These are phyloP conservation scores for Ramalina intermedia DNA, from an alignment of 495 filamentous ascomycete species.

Conservation along the genomic window DNA sequence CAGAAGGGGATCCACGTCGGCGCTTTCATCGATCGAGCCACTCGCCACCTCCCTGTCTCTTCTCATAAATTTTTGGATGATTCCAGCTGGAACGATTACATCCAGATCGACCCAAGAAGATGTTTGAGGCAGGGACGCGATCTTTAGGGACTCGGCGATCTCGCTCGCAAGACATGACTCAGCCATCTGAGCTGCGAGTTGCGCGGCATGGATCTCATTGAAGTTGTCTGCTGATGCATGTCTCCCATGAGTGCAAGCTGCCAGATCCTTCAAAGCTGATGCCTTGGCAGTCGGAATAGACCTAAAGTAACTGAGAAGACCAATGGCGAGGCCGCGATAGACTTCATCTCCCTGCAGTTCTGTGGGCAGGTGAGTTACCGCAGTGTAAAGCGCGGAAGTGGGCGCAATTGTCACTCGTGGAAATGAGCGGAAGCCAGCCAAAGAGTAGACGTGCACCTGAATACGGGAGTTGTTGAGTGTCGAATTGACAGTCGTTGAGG, in stretches of 20 bases:
- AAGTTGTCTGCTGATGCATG: slow-evolving; percentile 51
- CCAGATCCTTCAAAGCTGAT: slow-evolving; percentile 30
- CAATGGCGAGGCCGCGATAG: slow-evolving; percentile 77
- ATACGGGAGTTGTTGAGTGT: slow-evolving; percentile 80
- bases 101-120: slow-evolving; percentile 79
- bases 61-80: slow-evolving; percentile 43
- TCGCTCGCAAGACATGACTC: slow-evolving; percentile 60
- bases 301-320: slow-evolving; percentile 80
- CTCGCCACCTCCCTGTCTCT: slow-evolving; percentile 34
- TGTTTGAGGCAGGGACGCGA: slow-evolving; percentile 60
- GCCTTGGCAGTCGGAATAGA: slow-evolving; percentile 70
- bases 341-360: slow-evolving; percentile 90
- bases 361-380: slow-evolving; percentile 79
- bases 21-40: slow-evolving; percentile 38
- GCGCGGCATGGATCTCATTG: slow-evolving; percentile 81
- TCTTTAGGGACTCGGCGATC: slow-evolving; percentile 53
- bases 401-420: slow-evolving; percentile 83
- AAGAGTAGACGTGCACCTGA: slow-evolving; percentile 79
- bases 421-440: slow-evolving; percentile 76
- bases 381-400: slow-evolving; percentile 84
- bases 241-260: slow-evolving; percentile 8
- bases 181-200: slow-evolving; percentile 69
- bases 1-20: slow-evolving; percentile 41
- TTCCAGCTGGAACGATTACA: slow-evolving; percentile 62
- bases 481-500: slow-evolving; percentile 68